phyloP scores from a whole-genome alignment of 1,284 basidiomycete species.

The Xerocomus nothofagi region DNA sequence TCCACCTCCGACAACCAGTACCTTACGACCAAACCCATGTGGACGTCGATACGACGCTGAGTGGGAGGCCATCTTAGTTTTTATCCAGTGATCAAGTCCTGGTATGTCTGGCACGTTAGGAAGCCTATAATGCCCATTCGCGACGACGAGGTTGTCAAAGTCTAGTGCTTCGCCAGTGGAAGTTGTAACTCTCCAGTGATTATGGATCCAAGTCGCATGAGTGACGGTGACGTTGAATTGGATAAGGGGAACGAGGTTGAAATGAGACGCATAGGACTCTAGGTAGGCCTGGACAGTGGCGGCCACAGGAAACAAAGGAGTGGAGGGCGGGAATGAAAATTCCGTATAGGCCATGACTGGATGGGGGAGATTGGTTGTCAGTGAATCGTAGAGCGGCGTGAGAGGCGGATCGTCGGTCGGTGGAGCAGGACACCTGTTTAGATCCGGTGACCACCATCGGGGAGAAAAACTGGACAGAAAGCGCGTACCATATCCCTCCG shows the following conservation, averaged over 20 bases:
- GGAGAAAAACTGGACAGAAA: background rate
- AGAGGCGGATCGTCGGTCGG: conserved; percentile 53
- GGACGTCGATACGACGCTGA: conserved; percentile 68
- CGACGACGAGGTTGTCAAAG: conserved; percentile 66
- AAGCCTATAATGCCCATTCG: conserved; percentile 69
- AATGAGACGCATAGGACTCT: conserved; percentile 56
- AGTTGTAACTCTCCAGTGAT: conserved; percentile 50
- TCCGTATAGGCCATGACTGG: conserved; percentile 68
- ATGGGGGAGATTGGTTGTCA: conserved; percentile 76
- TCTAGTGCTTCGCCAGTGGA: conserved; percentile 38
- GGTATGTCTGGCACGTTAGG: conserved; percentile 61
- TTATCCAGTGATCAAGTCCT: conserved; percentile 60
- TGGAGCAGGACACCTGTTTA: conserved; percentile 54
- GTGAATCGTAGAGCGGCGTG: conserved; percentile 71
- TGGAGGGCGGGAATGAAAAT: conserved; percentile 66
- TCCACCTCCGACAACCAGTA: conserved; percentile 71
- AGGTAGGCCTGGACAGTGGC: conserved; percentile 60
- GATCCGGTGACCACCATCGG: background rate
- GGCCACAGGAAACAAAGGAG: conserved; percentile 64
- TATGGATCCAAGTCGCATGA: conserved; percentile 42
- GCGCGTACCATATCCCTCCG: conserved; percentile 69
- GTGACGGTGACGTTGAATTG: conserved; percentile 51
- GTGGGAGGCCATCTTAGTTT: conserved; percentile 51
- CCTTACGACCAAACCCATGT: conserved; percentile 42
- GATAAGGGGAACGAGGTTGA: conserved; percentile 56